These are phyloP conservation scores for Discostella pseudostelligera DNA, from an alignment of 108 stramenopile genomes.

Conservation along the genomic window DNA sequence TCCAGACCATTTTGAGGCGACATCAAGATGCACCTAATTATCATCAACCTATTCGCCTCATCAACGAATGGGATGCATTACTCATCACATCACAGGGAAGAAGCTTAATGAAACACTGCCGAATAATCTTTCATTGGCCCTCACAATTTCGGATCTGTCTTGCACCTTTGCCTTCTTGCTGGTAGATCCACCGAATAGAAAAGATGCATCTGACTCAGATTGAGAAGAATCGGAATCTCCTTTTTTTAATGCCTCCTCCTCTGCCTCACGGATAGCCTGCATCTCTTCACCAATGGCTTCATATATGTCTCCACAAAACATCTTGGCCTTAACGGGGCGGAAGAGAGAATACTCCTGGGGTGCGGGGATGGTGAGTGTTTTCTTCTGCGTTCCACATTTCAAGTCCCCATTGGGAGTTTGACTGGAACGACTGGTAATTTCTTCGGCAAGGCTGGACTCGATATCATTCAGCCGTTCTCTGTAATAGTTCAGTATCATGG, in stretches of 20 bases:
- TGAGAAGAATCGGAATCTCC: constrained; percentile 30
- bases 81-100: constrained; percentile 48
- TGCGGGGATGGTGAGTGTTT: constrained; percentile 22
- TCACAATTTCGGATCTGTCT: constrained; percentile 1
- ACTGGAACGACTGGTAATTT: neutral
- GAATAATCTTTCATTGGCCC: constrained; percentile 33
- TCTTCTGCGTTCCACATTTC: neutral
- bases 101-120: constrained; percentile 43
- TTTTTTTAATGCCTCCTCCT: constrained; percentile 17
- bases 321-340: constrained; percentile 23
- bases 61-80: neutral
- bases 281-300: constrained; percentile 41
- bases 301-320: constrained; percentile 15
- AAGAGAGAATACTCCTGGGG: constrained; percentile 35
- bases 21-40: too few relatives aligned
- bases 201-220: constrained; percentile 16
- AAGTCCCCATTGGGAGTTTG: neutral
- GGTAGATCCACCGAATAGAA: constrained; percentile 3
- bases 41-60: neutral
- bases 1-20: too few relatives aligned
- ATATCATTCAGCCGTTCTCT: constrained; percentile 19
- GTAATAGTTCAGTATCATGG: constrained; percentile 27
- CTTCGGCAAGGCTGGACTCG: constrained; percentile 19
- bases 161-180: constrained; percentile 23
- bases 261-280: constrained; percentile 33